Base-by-base conservation (phyloP, 164 flowering plant species). In the Aristolochia fimbriata region DNA sequence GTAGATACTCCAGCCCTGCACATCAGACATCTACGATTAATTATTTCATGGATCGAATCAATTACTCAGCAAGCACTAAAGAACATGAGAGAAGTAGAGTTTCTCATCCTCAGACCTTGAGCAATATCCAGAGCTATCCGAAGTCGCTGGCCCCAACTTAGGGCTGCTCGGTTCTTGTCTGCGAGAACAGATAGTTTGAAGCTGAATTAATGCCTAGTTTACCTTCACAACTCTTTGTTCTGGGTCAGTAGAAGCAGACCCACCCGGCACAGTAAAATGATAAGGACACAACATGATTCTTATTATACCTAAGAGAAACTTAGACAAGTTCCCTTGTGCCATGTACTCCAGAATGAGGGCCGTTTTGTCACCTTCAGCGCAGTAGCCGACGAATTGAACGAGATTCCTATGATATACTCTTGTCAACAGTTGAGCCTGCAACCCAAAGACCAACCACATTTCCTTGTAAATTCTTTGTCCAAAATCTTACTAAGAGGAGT, bases 401-500 rank as follows among this genome's bases (percentile, higher is more conserved):
- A 83, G 69, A 58, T 79, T 75, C 56, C 65, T 73, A 61, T 81
- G 85, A 55, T 79, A 76, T 61, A 83, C 75, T 62, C 62, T 73
- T 60, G 68, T 63, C 19, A 83, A 71, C 24, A 76, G 72, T 51
- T 72, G 51, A 8, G 70, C 83, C 85, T 81, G 74, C 25, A 64
- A 62, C 12, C 4, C 53, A 50, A n/a, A 19, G n/a, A n/a, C 22
- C 20, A 16, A 50, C 10, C 53, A 19, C 16, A 50, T n/a, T 17
- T n/a, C n/a, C n/a, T n/a, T n/a, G n/a, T n/a, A n/a, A n/a, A n/a
- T n/a, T n/a, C n/a, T n/a, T n/a, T n/a, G n/a, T n/a, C n/a, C n/a
- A n/a, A n/a, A n/a, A n/a, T n/a, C n/a, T n/a, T n/a, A 48, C 51
- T 11, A 16, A 6, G 47, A 15, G 3, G 5, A 2, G 30, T 27